Evolutionary conservation across 2,329 filamentous ascomycete species (phyloP), one percentile per base, ranked within the genome.

Genomic region (Pseudogymnoascus pannorum): DNA sequence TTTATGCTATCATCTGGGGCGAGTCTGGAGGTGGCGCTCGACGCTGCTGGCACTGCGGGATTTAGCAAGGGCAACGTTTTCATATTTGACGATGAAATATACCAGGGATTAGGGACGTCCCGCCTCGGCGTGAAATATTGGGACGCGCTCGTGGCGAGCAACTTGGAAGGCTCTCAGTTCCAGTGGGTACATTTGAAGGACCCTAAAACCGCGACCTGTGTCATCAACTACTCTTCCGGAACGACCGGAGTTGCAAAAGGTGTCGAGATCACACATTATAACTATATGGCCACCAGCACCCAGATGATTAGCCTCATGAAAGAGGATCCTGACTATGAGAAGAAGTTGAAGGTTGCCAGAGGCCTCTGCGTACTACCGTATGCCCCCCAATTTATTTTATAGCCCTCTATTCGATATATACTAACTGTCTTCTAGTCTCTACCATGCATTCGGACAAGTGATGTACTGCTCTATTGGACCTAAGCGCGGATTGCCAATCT

Each of bases 241-340:
- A 95, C 91, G 1, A 94, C 91, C 0, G 91, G 91, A 5, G 79
- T 91, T 4, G 89, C 91, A 9, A 95, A 94, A 72, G 91, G 91
- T 14, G 91, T 93, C 16, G 85, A 89, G 74, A 88, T 94, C 65
- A 85, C 86, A n/a, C 91, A 95, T 73, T 77, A 79, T 63, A 88
- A 91, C 66, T 89, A 91, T 68, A 82, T 92, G 44, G 81, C 89
- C 64, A 93, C 93, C 70, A 81, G 84, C 66, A 68, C 77, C 7
- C 85, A 88, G 64, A 81, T 84, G 72, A 18, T 76, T 20, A 29
- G 26, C 44, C 31, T 29, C 5, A 31, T 44, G 57, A 60, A 54
- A 63, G 31, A 66, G 60, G 63, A 60, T 66, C 61, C 69, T 8
- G 44, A 61, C 14, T 22, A 16, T 57, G 26, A 61, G 40, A 36